These are phyloP conservation scores for Kregervanrija fluxuum DNA, from an alignment of 805 yeast genomes.

Conservation along the genomic window DNA sequence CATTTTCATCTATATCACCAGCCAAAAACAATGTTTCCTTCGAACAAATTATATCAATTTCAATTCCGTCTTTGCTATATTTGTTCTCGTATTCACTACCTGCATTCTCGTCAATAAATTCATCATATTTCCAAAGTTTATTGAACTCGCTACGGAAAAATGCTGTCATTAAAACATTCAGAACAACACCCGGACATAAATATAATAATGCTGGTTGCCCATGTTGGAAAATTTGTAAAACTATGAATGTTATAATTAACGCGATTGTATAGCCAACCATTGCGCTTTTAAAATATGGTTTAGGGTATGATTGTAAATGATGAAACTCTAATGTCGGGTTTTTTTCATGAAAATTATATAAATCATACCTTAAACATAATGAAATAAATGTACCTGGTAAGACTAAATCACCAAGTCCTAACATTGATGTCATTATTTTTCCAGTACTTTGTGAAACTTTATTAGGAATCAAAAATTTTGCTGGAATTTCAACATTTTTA, in stretches of 20 bases:
- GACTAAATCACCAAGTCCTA: slow-evolving; percentile 64
- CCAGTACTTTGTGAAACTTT: slow-evolving; percentile 15
- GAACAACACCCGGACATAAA: slow-evolving; percentile 42
- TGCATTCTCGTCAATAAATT: slow-evolving; percentile 15
- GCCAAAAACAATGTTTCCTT: slow-evolving; percentile 19
- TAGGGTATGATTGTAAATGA: slow-evolving; percentile 30
- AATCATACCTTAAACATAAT: slow-evolving; percentile 49
- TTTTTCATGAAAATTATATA: slow-evolving; percentile 31
- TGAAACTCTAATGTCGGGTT: slow-evolving; percentile 32
- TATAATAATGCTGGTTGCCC: slow-evolving; percentile 69
- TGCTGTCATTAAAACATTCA: slow-evolving; percentile 30
- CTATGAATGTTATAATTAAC: slow-evolving; percentile 34
- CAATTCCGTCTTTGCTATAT: slow-evolving; percentile 7
- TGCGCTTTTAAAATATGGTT: slow-evolving; percentile 40
- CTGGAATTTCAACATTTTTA: slow-evolving; percentile 45
- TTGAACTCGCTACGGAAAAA: slow-evolving; percentile 34
- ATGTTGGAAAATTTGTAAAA: slow-evolving; percentile 29
- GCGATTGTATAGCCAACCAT: slow-evolving; percentile 44
- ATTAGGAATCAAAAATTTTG: slow-evolving; percentile 39
- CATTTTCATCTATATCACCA: slow-evolving; percentile 16
- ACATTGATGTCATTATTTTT: slow-evolving; percentile 27
- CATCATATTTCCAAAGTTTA: slow-evolving; percentile 34
- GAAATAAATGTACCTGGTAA: slow-evolving; percentile 51
- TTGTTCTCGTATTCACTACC: slow-evolving; percentile 1
- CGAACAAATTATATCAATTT: slow-evolving; percentile 16